phyloP scores from a whole-genome alignment of 345 rosid species.

The Geranium rotundifolium region DNA sequence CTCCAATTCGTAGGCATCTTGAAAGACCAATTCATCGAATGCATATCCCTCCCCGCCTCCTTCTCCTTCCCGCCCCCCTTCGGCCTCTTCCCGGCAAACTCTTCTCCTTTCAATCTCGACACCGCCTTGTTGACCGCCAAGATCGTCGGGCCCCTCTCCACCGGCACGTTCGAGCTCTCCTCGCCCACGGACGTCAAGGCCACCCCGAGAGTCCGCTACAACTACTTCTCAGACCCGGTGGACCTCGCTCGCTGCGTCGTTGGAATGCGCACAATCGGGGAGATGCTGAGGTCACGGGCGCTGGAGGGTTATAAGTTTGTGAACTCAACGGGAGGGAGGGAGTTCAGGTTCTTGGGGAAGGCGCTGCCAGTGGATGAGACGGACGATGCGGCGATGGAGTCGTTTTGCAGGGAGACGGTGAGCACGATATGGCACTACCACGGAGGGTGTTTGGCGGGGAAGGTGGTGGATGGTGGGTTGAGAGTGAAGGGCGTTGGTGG shows the following conservation, averaged over 20 bases:
- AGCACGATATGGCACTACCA: constrained; percentile 97
- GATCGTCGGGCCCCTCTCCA: constrained; percentile 67
- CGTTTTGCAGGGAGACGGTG: constrained; percentile 89
- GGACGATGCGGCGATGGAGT: constrained; percentile 75
- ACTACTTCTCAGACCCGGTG: constrained; percentile 71
- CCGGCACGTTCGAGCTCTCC: constrained; percentile 57
- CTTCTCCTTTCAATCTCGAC: too few relatives aligned
- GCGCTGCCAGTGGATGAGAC: constrained; percentile 52
- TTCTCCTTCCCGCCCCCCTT: too few relatives aligned
- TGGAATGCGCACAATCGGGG: constrained; percentile 47
- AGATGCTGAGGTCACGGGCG: constrained; percentile 49
- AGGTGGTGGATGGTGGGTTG: constrained; percentile 45
- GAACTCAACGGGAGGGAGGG: constrained; percentile 44
- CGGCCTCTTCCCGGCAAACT: too few relatives aligned
- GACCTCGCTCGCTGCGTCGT: constrained; percentile 72
- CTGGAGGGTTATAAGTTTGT: constrained; percentile 18
- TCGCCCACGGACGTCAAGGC: constrained; percentile 59
- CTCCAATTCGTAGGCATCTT: constrained; percentile 79
- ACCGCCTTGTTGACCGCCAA: constrained; percentile 20
- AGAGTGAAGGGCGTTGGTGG: constrained; percentile 53
- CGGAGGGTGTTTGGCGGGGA: constrained; percentile 81
- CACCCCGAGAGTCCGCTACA: constrained; percentile 78
- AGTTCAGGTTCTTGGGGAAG: constrained; percentile 32
- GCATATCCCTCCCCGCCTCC: too few relatives aligned
- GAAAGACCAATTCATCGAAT: too few relatives aligned